Percentiles rank a stretch among this genome's conserved stretches.
These are phyloP conservation scores for Lentinula novae-zelandiae DNA, from an alignment of 1,284 basidiomycete genomes.

Conservation along the genomic window DNA sequence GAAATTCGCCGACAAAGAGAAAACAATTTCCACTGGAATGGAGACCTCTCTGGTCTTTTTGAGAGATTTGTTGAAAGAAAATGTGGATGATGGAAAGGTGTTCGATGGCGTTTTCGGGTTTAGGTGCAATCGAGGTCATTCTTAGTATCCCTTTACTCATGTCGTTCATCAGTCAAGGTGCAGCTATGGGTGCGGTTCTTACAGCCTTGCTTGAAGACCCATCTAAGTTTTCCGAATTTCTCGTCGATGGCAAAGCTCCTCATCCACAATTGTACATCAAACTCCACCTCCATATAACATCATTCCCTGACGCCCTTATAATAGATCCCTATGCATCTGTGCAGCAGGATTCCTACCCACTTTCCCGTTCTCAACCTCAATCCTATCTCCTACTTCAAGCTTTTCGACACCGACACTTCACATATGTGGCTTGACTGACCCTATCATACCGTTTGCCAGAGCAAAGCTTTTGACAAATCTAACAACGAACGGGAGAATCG, in stretches of 20 bases:
- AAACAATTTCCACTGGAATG: slow-evolving; percentile 49
- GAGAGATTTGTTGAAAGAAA: slow-evolving; percentile 44
- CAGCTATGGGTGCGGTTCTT: slow-evolving; percentile 73
- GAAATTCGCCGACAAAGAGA: slow-evolving; percentile 48
- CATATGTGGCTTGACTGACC: slow-evolving; percentile 76
- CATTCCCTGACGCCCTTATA: background rate
- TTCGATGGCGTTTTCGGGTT: slow-evolving; percentile 84
- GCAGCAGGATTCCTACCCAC: slow-evolving; percentile 4
- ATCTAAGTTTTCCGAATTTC: slow-evolving; percentile 57
- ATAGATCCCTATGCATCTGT: slow-evolving; percentile 3
- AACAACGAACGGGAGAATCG: slow-evolving; percentile 58
- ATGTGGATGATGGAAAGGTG: slow-evolving; percentile 14
- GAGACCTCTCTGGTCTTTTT: slow-evolving; percentile 51
- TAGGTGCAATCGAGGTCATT: slow-evolving; percentile 38
- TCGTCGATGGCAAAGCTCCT: slow-evolving; percentile 59
- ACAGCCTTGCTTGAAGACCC: slow-evolving; percentile 48
- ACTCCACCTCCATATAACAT: background rate
- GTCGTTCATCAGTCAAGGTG: slow-evolving; percentile 63
- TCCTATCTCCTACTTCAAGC: slow-evolving; percentile 67
- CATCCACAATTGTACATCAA: slow-evolving; percentile 65
- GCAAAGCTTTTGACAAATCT: slow-evolving; percentile 59
- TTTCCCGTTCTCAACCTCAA: slow-evolving; percentile 28
- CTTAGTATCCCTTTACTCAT: background rate
- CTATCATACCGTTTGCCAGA: slow-evolving; percentile 75
- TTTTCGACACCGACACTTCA: slow-evolving; percentile 81